Evolutionary conservation across 2,329 filamentous ascomycete genomes (phyloP), one percentile per base, ranked within the genome.

Genomic region (Colletotrichum sp.): DNA sequence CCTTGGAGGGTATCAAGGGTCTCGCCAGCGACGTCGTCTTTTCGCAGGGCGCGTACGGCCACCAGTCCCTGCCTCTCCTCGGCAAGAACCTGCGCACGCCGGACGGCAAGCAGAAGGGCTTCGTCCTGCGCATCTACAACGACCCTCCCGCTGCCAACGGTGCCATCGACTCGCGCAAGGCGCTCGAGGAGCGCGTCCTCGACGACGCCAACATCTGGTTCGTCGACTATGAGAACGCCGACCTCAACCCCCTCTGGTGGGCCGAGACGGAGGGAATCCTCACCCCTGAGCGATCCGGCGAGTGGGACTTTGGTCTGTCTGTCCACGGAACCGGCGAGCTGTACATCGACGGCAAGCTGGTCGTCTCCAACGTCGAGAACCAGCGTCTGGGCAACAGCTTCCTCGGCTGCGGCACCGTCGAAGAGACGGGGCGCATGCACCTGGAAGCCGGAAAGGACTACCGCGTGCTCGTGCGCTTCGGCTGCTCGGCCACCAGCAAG

Each of bases 321-420:
- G 82, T 83, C 9, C 82, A 81, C 55, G 84, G 84, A 16, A 84
- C 82, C 3, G 83, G 80, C 1, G 81, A 82, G 32, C 75, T 86
- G 5, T 82, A 78, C 60, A 77, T 86, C 34, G 77, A 86, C 55
- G 82, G 79, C 2, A 71, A 82, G 38, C 77, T 84, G 6, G 75
- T 82, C 1, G 81, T 85, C 26, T 81, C 84, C 3, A 78, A 83
- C 16, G 81, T 81, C 26, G 81, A 81, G 5, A 80, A 77, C 28
- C 83, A 85, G 48, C 80, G 80, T 4, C 80, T 79, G 15, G 85
- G 83, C 43, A 85, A 81, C 0, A 83, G 83, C 32, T 86, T 86
- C 70, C 83, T 87, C 71, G 80, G 82, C 8, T 80, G 81, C 26
- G 82, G 83, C 3, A 84, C 83, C 15, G 80, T 77, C 13, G 83